phyloP scores from a whole-genome alignment of 2,329 filamentous ascomycete species.

The Paraphaeosphaeria minitans region DNA sequence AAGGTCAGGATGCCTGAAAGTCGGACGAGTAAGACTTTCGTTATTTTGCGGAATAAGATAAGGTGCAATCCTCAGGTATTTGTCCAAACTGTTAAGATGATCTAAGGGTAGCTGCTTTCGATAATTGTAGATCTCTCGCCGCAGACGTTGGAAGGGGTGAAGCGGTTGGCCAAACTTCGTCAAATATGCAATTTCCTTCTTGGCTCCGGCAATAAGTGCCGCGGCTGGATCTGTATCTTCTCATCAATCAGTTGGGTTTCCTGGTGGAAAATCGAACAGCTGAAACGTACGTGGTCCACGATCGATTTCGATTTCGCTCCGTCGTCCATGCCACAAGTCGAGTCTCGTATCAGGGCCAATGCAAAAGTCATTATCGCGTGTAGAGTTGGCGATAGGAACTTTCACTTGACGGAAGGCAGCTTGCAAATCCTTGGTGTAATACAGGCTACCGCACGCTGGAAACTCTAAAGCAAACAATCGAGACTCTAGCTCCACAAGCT shows the following conservation, averaged over 20 bases:
- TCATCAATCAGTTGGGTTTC: slow-evolving; percentile 18
- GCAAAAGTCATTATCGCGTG: slow-evolving; percentile 24
- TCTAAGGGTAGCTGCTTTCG: slow-evolving; percentile 32
- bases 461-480: slow-evolving; percentile 32
- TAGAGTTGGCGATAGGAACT: slow-evolving; percentile 14
- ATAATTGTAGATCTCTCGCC: slow-evolving; percentile 39
- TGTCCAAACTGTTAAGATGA: slow-evolving; percentile 36
- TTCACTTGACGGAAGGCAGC: slow-evolving; percentile 20
- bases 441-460: slow-evolving; percentile 43
- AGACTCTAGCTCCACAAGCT: slow-evolving; percentile 37
- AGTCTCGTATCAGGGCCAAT: slow-evolving; percentile 39
- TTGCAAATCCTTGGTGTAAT: slow-evolving; percentile 25
- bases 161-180: slow-evolving; percentile 33
- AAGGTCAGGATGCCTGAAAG: slow-evolving; percentile 43
- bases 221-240: slow-evolving; percentile 31
- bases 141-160: slow-evolving; percentile 38
- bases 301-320: slow-evolving; percentile 27
- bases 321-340: slow-evolving; percentile 38
- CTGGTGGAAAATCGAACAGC: slow-evolving; percentile 9
- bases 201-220: slow-evolving; percentile 36
- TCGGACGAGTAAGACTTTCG: slow-evolving; percentile 22
- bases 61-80: slow-evolving; percentile 34
- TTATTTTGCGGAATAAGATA: slow-evolving; percentile 26
- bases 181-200: slow-evolving; percentile 41
- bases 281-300: slow-evolving; percentile 42